Base-by-base conservation (phyloP, 2,329 filamentous ascomycete genomes). In the Spiromastix sp. region DNA sequence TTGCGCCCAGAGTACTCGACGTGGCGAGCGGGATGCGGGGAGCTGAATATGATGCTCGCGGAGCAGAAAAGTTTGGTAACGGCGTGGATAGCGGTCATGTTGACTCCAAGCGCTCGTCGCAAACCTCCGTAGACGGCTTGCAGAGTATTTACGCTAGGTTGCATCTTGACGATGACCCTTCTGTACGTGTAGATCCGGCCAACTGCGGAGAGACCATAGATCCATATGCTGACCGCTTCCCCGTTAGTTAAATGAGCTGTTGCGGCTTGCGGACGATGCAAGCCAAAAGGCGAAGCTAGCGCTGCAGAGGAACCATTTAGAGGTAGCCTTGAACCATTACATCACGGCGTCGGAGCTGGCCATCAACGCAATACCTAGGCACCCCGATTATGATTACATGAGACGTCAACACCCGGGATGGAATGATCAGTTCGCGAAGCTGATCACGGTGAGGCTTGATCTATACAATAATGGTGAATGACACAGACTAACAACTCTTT, bases 261-360 rank as follows among this genome's bases (percentile, higher is more conserved):
- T 63, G 13, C 45, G 41, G 32, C 53, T 46, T 11, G 57, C 60
- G n/a, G 50, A 53, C 38, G 52, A 57, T 34, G 54, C 58, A 20
- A 52, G 62, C 25, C 46, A 54, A 17, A 49, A 49, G 42, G 54
- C 57, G 11, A 56, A 48, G 35, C 34, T 38, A 13, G 48, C 57
- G 36, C 42, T 50, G 17, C 52, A 60, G 25, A 45, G 49, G 17
- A 48, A 56, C 18, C 47, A 60, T 22, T 74, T 78, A 4, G 85
- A 91, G 51, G 59, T 77, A 24, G 87, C 87, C 3, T 80, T 93
- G 37, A 74, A 81, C 44, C 83, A 93, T 42, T 96, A 89, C 52
- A 71, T 96, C 39, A 75, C 80, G 43, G 84, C 87, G 8, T 86
- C 74, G 40, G 78, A 86, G 38, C 81, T 95, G 37, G 73, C 82